Percentiles rank a stretch among this genome's conserved stretches.
Conservation (phyloP, 2,329 filamentous ascomycete species). For the Hymenoscyphus repandus region DNA sequence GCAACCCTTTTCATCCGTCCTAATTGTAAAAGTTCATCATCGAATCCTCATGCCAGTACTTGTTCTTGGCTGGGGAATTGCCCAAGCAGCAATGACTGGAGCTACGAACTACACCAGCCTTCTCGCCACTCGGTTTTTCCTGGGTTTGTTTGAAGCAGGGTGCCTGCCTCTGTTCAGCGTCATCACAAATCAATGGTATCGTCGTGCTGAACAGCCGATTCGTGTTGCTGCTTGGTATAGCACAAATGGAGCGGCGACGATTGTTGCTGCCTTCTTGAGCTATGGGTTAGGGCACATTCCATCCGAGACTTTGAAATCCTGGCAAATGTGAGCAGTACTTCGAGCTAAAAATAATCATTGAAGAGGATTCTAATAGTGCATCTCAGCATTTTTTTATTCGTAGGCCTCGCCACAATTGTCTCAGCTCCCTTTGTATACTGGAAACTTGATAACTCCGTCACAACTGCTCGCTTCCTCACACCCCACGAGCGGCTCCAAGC, state of each 20-base stretch:
- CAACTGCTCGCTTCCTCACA: conserved; percentile 51
- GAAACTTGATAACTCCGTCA: conserved; percentile 50
- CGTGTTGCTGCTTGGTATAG: conserved; percentile 33
- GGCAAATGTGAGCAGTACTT: conserved; percentile 33
- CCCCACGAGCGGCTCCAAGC: conserved; percentile 63
- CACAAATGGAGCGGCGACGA: conserved; percentile 29
- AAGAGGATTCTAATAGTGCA: conserved; percentile 29
- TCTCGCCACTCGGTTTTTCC: conserved; percentile 75
- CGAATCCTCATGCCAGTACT: conserved; percentile 50
- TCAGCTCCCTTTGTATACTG: conserved; percentile 54
- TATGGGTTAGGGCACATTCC: conserved; percentile 38
- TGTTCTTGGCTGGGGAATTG: conserved; percentile 43
- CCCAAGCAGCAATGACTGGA: conserved; percentile 42
- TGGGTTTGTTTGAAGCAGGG: conserved; percentile 69
- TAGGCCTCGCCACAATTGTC: conserved; percentile 52
- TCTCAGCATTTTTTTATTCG: conserved; percentile 64
- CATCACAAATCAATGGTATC: conserved; percentile 36
- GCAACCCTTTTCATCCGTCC: conserved; percentile 53
- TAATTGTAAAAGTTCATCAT: conserved; percentile 57
- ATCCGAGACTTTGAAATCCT: conserved; percentile 36
- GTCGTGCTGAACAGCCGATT: conserved; percentile 34
- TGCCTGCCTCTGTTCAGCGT: conserved; percentile 35
- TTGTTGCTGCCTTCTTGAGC: conserved; percentile 29
- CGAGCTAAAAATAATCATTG: too few species aligned
- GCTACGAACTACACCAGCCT: conserved; percentile 64